Conservation (phyloP, 1,284 basidiomycete genomes). For the Ceratobasidium sp. region DNA sequence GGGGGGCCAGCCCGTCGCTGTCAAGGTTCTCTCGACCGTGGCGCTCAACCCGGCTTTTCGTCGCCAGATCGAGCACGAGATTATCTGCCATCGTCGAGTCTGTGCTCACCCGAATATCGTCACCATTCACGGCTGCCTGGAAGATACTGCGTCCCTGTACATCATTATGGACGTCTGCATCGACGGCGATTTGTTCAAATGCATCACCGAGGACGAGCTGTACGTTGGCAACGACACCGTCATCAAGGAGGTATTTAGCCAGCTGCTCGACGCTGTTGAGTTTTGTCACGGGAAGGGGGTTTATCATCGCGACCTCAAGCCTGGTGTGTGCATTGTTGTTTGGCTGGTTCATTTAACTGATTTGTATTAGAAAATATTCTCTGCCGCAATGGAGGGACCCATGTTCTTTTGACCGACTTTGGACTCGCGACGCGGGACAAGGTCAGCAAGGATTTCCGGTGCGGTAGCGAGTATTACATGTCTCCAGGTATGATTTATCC, state of each 20-base stretch:
- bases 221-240: constrained; percentile 73
- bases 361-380: constrained; percentile 82
- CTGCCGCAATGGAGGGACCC: constrained; percentile 78
- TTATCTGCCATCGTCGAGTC: constrained; percentile 68
- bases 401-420: constrained; percentile 94
- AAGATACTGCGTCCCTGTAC: constrained; percentile 67
- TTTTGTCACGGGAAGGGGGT: constrained; percentile 71
- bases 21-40: constrained; percentile 81
- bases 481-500: constrained; percentile 76
- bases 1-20: constrained; percentile 70
- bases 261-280: constrained; percentile 67
- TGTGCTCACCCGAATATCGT: constrained; percentile 86
- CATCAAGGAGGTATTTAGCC: constrained; percentile 66
- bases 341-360: neutral
- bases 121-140: constrained; percentile 88
- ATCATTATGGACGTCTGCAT: constrained; percentile 66
- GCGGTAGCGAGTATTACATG: constrained; percentile 97
- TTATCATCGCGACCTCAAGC: constrained; percentile 97
- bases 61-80: constrained; percentile 83
- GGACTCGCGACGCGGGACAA: constrained; percentile 94
- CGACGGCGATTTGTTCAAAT: constrained; percentile 66
- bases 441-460: constrained; percentile 90
- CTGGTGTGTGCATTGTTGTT: constrained; percentile 53
- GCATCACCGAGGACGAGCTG: constrained; percentile 44
- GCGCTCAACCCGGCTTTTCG: constrained; percentile 74